Conservation (phyloP, 352 stramenopile genomes). For the Globisporangium irregulare region DNA sequence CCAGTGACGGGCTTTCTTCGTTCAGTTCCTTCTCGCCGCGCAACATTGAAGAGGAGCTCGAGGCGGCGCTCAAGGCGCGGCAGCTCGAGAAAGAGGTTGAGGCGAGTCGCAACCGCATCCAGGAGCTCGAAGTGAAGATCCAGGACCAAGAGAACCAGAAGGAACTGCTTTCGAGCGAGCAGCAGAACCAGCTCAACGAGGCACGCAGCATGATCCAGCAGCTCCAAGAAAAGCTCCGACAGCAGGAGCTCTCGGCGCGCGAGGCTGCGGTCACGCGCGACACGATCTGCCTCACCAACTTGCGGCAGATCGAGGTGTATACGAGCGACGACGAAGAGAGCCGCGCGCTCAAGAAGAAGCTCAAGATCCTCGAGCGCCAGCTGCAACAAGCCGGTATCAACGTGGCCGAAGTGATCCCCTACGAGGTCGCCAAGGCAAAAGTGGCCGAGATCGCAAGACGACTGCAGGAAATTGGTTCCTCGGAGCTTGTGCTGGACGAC, state of each 20-base stretch:
- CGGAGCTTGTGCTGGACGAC: slow-evolving; percentile 53
- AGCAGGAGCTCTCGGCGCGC: slow-evolving; percentile 51
- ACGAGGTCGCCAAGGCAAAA: slow-evolving; percentile 75
- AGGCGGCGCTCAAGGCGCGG: slow-evolving; percentile 48
- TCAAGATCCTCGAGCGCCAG: slow-evolving; percentile 71
- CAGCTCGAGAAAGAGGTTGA: slow-evolving; percentile 74
- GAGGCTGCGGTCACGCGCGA: slow-evolving; percentile 50
- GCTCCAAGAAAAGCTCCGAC: slow-evolving; percentile 53
- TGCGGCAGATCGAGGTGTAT: slow-evolving; percentile 39
- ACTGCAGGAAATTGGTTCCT: slow-evolving; percentile 82
- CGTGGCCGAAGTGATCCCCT: slow-evolving; percentile 88
- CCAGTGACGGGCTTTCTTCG: slow-evolving; percentile 10
- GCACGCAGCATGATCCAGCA: slow-evolving; percentile 50
- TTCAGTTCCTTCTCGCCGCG: slow-evolving; percentile 17
- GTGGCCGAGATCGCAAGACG: slow-evolving; percentile 75
- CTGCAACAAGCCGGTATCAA: slow-evolving; percentile 74
- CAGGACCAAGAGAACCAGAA: slow-evolving; percentile 52
- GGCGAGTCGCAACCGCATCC: slow-evolving; percentile 54
- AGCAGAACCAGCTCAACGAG: slow-evolving; percentile 57
- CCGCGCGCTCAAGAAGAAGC: slow-evolving; percentile 54
- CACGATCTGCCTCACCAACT: slow-evolving; percentile 53
- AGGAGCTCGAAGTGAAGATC: slow-evolving; percentile 54
- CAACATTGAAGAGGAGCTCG: slow-evolving; percentile 62
- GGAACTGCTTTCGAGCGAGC: slow-evolving; percentile 49
- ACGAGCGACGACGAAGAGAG: slow-evolving; percentile 39